A percentile compares a stretch with the other conserved stretches of the same genome.
phyloP scores from a whole-genome alignment of 2,329 filamentous ascomycete genomes.

The Harringtonia lauricola region DNA sequence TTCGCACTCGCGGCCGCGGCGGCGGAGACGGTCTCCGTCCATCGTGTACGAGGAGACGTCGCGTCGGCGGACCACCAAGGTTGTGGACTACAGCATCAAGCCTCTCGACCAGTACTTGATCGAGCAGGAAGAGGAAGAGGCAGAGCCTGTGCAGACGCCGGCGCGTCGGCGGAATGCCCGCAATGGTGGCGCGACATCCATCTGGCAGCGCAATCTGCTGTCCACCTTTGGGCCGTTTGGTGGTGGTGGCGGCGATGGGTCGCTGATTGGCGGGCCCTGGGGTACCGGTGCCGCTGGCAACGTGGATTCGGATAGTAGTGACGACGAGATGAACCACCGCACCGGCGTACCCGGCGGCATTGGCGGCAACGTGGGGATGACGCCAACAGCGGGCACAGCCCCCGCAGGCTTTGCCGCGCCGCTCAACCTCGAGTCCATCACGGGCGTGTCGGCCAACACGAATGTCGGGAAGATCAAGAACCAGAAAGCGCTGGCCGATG shows the following conservation, averaged over 20 bases:
- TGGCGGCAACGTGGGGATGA: constrained; percentile 51
- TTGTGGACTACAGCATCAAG: constrained; percentile 78
- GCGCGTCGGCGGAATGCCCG: constrained; percentile 56
- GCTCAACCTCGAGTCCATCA: constrained; percentile 27
- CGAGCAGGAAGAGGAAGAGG: constrained; percentile 66
- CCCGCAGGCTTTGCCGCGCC: constrained; percentile 14
- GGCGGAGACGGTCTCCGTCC: constrained; percentile 40
- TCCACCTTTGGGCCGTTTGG: constrained; percentile 90
- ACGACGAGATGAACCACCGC: constrained; percentile 58
- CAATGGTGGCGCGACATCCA: constrained; percentile 40
- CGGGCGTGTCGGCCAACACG: constrained; percentile 42
- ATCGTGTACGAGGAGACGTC: constrained; percentile 47
- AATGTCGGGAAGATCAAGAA: constrained; percentile 93
- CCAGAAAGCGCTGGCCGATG: constrained; percentile 81
- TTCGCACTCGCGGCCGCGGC: constrained; percentile 36
- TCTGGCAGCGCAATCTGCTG: constrained; percentile 73
- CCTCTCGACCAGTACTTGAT: constrained; percentile 61
- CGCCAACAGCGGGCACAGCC: constrained; percentile 35
- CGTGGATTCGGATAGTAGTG: constrained; percentile 90
- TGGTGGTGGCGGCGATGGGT: constrained; percentile 62
- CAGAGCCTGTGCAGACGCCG: constrained; percentile 56
- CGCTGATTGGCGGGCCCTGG: constrained; percentile 65
- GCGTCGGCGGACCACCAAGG: constrained; percentile 46
- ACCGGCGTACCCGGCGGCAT: constrained; percentile 34
- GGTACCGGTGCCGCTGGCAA: constrained; percentile 64